These are phyloP conservation scores for Panicum hallii DNA, from an alignment of 202 grass and related monocot species.

Conservation along the genomic window DNA sequence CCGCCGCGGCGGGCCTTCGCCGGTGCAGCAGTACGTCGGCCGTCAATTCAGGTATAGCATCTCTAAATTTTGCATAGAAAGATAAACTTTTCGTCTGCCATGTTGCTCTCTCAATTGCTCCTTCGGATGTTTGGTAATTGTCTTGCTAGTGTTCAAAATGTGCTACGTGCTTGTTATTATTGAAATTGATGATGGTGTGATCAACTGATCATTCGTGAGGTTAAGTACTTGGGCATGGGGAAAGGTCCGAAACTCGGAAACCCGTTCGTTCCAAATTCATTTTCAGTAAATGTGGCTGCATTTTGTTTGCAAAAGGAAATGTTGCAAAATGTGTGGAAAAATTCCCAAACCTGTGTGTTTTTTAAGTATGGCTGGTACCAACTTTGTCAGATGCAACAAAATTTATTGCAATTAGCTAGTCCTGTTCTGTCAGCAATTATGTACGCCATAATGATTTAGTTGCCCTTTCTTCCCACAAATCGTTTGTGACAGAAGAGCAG, in stretches of 20 bases:
- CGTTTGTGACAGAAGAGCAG: too few relatives aligned
- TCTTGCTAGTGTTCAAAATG: not conserved
- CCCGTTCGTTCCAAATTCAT: not conserved
- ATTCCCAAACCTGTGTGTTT: not conserved
- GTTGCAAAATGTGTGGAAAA: not conserved
- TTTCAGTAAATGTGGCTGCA: not conserved
- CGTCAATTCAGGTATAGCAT: constrained; percentile 65
- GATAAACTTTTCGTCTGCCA: not conserved
- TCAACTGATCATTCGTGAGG: not conserved
- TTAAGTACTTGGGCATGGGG: not conserved
- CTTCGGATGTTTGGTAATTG: not conserved
- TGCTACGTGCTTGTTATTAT: not conserved
- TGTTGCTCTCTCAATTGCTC: not conserved
- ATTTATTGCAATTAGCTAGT: not conserved
- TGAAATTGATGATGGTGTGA: not conserved
- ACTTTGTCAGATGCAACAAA: constrained; percentile 10
- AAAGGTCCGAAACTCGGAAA: not conserved
- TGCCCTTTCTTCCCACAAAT: too few relatives aligned
- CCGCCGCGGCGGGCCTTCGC: constrained; percentile 23
- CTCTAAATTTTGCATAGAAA: not conserved
- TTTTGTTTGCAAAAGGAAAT: constrained; percentile 2
- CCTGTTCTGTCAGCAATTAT: not conserved
- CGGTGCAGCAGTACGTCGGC: constrained; percentile 59
- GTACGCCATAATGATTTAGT: too few relatives aligned
- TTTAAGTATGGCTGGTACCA: not conserved